Evolutionary conservation across 495 filamentous ascomycete species (phyloP).

Genomic region (Trichocladium uniseriatum): DNA sequence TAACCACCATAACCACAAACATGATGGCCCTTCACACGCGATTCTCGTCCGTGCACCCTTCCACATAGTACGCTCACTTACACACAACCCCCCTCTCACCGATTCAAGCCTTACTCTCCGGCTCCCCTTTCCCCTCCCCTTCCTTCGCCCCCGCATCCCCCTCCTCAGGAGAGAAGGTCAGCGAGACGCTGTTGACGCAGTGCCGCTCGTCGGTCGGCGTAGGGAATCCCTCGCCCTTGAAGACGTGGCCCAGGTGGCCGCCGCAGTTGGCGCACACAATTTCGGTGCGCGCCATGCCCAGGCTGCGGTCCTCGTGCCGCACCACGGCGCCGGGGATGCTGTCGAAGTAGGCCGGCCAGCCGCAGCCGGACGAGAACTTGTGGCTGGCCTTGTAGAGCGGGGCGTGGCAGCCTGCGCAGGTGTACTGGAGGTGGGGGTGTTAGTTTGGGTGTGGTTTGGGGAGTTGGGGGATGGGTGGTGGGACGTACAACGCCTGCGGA

Average conservation of each 20-base stretch:
- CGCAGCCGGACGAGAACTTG: constrained; percentile 94
- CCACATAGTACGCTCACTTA: too few relatives aligned
- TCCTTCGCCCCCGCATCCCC: constrained; percentile 36
- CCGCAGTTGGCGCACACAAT: constrained; percentile 92
- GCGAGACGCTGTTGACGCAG: constrained; percentile 89
- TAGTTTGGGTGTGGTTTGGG: too few relatives aligned
- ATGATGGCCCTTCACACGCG: too few relatives aligned
- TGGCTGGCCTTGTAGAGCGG: constrained; percentile 83
- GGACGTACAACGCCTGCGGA: constrained; percentile 42
- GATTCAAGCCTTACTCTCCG: constrained; percentile 14
- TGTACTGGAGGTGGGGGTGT: constrained; percentile 39
- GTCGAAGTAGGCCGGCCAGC: constrained; percentile 97
- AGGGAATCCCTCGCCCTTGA: constrained; percentile 85
- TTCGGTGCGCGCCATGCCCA: constrained; percentile 83
- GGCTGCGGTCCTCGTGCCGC: constrained; percentile 60
- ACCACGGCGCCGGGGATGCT: constrained; percentile 82
- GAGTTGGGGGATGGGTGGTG: too few relatives aligned
- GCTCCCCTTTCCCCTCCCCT: not conserved
- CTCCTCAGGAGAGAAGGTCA: constrained; percentile 65
- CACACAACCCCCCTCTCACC: not conserved
- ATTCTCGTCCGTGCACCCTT: too few relatives aligned
- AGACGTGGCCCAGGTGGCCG: constrained; percentile 93
- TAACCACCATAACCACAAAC: too few relatives aligned
- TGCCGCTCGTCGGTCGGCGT: constrained; percentile 94
- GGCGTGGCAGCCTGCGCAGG: constrained; percentile 74